Conservation (phyloP, 768 basidiomycete species). For the Phylloporus sp. region DNA sequence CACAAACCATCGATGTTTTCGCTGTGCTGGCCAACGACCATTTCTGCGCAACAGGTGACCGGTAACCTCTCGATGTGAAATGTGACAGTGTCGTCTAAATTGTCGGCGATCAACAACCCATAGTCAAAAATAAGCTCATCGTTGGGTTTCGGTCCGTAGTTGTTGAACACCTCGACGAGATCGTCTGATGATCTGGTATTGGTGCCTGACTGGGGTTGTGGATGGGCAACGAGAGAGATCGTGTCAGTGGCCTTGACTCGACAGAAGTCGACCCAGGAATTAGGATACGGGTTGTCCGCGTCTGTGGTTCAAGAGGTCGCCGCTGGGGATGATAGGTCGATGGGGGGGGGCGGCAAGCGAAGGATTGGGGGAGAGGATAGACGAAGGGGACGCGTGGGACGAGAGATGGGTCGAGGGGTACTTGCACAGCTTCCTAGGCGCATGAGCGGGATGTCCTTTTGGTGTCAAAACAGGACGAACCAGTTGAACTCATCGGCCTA, state of each 20-base stretch:
- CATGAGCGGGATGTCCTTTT: no score
- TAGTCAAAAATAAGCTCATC: constrained; percentile 90
- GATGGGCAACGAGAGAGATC: constrained; percentile 66
- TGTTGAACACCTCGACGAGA: constrained; percentile 62
- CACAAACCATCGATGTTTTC: constrained; percentile 60
- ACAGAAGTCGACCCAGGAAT: constrained; percentile 68
- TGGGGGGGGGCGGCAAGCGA: no score
- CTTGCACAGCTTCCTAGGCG: constrained; percentile 64
- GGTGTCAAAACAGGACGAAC: constrained; percentile 36
- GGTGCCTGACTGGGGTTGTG: constrained; percentile 34
- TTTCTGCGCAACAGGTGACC: constrained; percentile 34
- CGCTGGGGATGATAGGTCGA: constrained; percentile 84
- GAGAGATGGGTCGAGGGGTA: constrained; percentile 72
- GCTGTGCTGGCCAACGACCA: constrained; percentile 61
- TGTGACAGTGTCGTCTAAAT: constrained; percentile 84
- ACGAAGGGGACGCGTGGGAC: no score
- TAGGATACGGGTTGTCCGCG: constrained; percentile 77
- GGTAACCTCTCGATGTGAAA: constrained; percentile 71
- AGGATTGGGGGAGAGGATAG: no score
- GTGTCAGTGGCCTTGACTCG: constrained; percentile 23
- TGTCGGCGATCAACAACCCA: constrained; percentile 76
- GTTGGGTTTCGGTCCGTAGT: constrained; percentile 91
- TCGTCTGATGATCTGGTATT: constrained; percentile 19
- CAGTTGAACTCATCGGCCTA: constrained; percentile 62
- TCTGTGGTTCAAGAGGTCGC: constrained; percentile 85